phyloP scores from a whole-genome alignment of 371 early-diverging fungal species.

The Mucor velutinosus region DNA sequence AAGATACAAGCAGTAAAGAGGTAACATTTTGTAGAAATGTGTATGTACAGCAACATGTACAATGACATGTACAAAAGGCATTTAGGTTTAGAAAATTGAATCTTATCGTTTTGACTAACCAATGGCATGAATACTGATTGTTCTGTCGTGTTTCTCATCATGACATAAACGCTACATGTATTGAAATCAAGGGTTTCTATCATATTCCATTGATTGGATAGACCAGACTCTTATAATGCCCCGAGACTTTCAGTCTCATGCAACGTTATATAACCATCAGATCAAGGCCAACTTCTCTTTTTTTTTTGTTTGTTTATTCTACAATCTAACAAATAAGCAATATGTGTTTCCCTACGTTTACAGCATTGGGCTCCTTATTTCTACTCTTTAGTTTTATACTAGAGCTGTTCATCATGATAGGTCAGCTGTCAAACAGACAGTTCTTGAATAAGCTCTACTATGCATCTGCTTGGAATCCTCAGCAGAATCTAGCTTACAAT shows the following conservation, averaged over 20 bases:
- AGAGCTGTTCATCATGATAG: slow-evolving; percentile 1
- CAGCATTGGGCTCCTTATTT: slow-evolving; percentile 1
- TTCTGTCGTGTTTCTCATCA: slow-evolving; percentile 1
- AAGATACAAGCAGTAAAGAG: too few relatives aligned
- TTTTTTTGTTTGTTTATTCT: not conserved
- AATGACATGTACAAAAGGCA: not conserved
- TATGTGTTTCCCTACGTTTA: slow-evolving; percentile 2
- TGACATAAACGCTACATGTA: slow-evolving; percentile 1
- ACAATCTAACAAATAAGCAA: not conserved
- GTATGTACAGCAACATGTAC: not conserved
- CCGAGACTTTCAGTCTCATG: slow-evolving; percentile 4
- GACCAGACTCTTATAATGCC: not conserved
- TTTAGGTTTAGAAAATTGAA: not conserved
- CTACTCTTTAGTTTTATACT: not conserved
- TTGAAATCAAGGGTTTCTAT: not conserved
- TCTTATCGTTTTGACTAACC: not conserved
- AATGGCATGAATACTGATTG: not conserved
- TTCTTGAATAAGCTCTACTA: not conserved
- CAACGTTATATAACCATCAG: not conserved
- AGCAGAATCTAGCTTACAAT: not conserved
- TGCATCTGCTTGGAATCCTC: not conserved
- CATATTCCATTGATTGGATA: not conserved
- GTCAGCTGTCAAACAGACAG: not conserved
- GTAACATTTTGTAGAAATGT: too few relatives aligned
- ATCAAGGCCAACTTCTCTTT: not conserved